Percentiles rank a stretch among this genome's conserved stretches.
Evolutionary conservation across 2,329 filamentous ascomycete genomes (phyloP).

Genomic region (Sclerotinia spermophila): DNA sequence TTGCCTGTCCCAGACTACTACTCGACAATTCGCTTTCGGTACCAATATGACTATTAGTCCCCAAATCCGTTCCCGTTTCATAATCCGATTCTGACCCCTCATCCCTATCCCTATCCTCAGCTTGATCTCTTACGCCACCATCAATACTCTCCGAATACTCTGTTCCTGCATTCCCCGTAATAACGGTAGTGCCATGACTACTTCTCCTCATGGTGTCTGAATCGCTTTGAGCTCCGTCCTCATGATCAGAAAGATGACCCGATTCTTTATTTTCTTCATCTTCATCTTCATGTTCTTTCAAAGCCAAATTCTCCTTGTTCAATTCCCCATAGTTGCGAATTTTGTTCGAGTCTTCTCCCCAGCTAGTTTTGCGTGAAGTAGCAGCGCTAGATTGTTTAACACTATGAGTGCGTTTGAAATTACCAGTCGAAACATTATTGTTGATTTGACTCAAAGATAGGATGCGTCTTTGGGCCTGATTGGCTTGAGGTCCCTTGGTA

Average conservation of each 20-base stretch:
- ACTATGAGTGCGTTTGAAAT: conserved; percentile 73
- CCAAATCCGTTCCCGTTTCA: conserved; percentile 22
- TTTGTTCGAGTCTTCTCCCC: conserved; percentile 49
- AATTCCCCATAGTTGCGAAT: conserved; percentile 45
- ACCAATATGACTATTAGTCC: conserved; percentile 6
- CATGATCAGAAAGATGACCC: conserved; percentile 16
- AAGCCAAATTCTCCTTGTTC: conserved; percentile 60
- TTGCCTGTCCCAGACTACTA: conserved; percentile 12
- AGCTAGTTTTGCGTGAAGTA: conserved; percentile 63
- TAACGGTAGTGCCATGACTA: conserved; percentile 34
- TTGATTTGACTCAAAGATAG: conserved; percentile 88
- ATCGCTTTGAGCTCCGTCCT: conserved; percentile 26
- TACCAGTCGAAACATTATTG: conserved; percentile 60
- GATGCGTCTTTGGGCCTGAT: conserved; percentile 66
- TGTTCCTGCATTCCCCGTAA: conserved; percentile 29
- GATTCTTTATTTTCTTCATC: conserved; percentile 28
- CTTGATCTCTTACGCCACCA: conserved; percentile 18
- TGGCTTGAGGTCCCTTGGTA: conserved; percentile 37
- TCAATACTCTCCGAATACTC: conserved; percentile 35
- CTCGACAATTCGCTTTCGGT: conserved; percentile 17
- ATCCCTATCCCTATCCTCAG: conserved; percentile 22
- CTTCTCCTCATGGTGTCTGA: conserved; percentile 34
- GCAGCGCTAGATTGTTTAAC: conserved; percentile 58
- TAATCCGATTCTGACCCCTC: conserved; percentile 22
- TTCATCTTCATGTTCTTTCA: conserved; percentile 59